Base-by-base conservation (phyloP, 345 rosid species). In the Aegle marmelos region DNA sequence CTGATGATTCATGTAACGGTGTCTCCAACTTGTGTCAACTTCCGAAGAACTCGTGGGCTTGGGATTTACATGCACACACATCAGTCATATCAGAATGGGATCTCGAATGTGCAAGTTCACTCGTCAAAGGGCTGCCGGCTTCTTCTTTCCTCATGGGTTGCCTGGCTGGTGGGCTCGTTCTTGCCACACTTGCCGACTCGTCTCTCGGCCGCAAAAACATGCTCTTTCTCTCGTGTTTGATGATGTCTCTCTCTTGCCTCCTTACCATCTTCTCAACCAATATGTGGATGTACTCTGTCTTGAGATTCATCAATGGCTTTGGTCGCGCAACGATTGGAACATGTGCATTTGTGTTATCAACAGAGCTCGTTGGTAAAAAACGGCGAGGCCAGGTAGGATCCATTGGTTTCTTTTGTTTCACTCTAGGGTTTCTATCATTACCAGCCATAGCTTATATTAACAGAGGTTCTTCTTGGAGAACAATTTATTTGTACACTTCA, bases 91-190 rank as follows among this genome's bases (percentile, higher is more conserved):
- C 94, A 1, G 90, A 91, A 62, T 91, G 90, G 91, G 58, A 63
- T 2, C 90, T 91, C 9, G 83, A 89, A 59, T 86, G 93, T 27
- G 75, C 90, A 1, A 83, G 79, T 39, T 82, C 90, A 3, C 28
- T 87, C 66, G 34, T 89, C 75, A 86, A 59, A 19, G 92, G 89
- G 70, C 82, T 91, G 2, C 96, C 96, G 0, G 87, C 92, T 6
- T 86, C 92, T 2, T 84, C 90, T 4, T 91, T 89, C 86, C 89
- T 87, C 85, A 53, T 81, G 58, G 93, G 96, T 3, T 90, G 90
- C 81, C 63, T 91, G 3, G 41, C 85, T 19, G 93, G 96, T 1
- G 93, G 93, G 13, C 24, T 90, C 48, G 27, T 85, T 65, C 78
- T 90, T 0, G 82, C 92, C 17, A 78, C 90, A 0, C 78, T 91